phyloP scores from a whole-genome alignment of 1,139 yeast species.

The Geotrichum citri-aurantii region DNA sequence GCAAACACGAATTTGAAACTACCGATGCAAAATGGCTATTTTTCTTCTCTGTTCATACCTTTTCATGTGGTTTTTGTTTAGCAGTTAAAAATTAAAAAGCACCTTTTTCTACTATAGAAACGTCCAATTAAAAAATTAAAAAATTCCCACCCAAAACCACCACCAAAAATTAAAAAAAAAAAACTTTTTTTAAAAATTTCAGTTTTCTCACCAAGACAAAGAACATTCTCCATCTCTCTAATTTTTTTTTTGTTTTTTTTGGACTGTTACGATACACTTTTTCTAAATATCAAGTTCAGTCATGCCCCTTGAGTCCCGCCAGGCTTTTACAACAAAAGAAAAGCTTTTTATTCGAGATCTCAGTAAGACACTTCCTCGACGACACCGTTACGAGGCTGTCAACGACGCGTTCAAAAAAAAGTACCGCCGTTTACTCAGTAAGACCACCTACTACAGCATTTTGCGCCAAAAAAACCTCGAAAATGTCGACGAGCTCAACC shows the following conservation, averaged over 20 bases:
- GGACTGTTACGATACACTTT: background rate
- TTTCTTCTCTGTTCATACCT: background rate
- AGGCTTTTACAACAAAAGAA: background rate
- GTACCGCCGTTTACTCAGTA: background rate
- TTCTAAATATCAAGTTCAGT: background rate
- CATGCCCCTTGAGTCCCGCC: background rate
- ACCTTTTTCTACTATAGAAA: too few species aligned
- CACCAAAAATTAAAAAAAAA: background rate
- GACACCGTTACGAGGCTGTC: background rate
- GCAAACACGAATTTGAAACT: too few species aligned
- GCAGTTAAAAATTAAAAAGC: too few species aligned
- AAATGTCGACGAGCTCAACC: background rate
- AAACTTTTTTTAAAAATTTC: background rate
- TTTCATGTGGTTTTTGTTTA: too few species aligned
- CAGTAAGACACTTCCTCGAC: background rate
- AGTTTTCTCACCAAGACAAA: background rate
- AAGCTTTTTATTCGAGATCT: background rate
- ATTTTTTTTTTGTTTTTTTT: too few species aligned
- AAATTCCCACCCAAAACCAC: background rate
- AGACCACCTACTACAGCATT: background rate
- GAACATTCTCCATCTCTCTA: too few species aligned
- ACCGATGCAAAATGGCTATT: too few species aligned
- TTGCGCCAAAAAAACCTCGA: background rate
- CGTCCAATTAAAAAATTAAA: too few species aligned
- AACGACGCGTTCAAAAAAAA: background rate